These are phyloP conservation scores for Venturia carpophila DNA, from an alignment of 2,329 filamentous ascomycete genomes.

Conservation along the genomic window DNA sequence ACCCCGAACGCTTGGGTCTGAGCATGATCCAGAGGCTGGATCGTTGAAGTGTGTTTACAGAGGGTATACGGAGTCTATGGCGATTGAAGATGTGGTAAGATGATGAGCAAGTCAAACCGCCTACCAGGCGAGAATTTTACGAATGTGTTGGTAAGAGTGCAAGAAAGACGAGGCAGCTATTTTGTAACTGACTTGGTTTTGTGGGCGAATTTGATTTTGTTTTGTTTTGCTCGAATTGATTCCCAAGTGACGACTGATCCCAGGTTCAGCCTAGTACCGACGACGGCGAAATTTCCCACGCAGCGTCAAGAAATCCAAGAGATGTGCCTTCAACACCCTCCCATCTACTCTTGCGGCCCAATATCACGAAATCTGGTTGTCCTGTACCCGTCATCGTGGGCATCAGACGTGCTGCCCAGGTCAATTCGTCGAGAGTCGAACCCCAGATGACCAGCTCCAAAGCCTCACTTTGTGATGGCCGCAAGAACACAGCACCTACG, in stretches of 20 bases:
- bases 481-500: conserved; percentile 43
- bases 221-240: neutral
- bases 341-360: conserved; percentile 41
- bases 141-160: neutral
- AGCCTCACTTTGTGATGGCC: conserved; percentile 39
- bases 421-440: conserved; percentile 38
- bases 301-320: conserved; percentile 48
- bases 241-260: conserved; percentile 34
- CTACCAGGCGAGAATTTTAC: neutral
- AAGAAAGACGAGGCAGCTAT: neutral
- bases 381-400: conserved; percentile 50
- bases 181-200: neutral
- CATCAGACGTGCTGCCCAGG: conserved; percentile 45
- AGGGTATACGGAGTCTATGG: too few species aligned
- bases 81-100: neutral
- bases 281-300: conserved; percentile 39
- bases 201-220: neutral
- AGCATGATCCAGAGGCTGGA: neutral
- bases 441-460: conserved; percentile 53
- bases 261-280: conserved; percentile 25
- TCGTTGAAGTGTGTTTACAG: neutral
- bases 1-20: neutral
- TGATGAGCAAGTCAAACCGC: neutral
- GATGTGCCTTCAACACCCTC: conserved; percentile 47
- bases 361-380: conserved; percentile 50